A percentile compares a stretch with the other conserved stretches of the same genome.
Conservation (phyloP, 768 basidiomycete species). For the Hygrophorus pudorinus region DNA sequence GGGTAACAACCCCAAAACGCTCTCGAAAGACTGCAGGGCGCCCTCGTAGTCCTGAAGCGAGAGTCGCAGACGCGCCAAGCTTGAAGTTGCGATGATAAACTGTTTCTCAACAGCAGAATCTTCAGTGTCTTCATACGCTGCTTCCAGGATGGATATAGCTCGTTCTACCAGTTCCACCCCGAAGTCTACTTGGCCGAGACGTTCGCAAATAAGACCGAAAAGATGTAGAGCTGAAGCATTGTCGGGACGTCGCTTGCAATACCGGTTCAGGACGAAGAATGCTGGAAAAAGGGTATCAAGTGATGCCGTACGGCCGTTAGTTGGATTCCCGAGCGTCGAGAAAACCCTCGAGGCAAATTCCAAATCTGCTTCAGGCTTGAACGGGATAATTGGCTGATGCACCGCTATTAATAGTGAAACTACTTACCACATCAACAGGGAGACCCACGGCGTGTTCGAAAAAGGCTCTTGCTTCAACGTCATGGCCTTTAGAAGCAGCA, state of each 20-base stretch:
- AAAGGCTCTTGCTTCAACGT: conserved; percentile 52
- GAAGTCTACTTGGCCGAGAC: conserved; percentile 58
- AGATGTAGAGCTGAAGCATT: conserved; percentile 78
- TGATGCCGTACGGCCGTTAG: conserved; percentile 10
- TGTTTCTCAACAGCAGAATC: conserved; percentile 65
- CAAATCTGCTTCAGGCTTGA: conserved; percentile 72
- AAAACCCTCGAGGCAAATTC: conserved; percentile 62
- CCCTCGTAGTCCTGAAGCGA: conserved; percentile 45
- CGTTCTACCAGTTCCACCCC: conserved; percentile 47
- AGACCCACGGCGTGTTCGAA: conserved; percentile 67
- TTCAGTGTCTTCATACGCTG: conserved; percentile 81
- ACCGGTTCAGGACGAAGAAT: conserved; percentile 76
- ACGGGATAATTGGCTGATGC: not conserved
- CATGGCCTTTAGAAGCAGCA: conserved; percentile 48
- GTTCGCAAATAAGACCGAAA: conserved; percentile 77
- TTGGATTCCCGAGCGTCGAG: conserved; percentile 19
- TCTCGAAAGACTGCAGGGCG: conserved; percentile 63
- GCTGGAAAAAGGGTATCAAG: conserved; percentile 54
- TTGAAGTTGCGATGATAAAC: conserved; percentile 75
- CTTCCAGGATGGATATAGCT: conserved; percentile 70
- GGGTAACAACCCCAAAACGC: conserved; percentile 57
- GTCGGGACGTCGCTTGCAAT: conserved; percentile 51
- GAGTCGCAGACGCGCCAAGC: conserved; percentile 70
- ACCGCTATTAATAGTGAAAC: not conserved
- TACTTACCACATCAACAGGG: conserved; percentile 44